Evolutionary conservation across 768 basidiomycete genomes (phyloP).

Genomic region (Russula vinacea): DNA sequence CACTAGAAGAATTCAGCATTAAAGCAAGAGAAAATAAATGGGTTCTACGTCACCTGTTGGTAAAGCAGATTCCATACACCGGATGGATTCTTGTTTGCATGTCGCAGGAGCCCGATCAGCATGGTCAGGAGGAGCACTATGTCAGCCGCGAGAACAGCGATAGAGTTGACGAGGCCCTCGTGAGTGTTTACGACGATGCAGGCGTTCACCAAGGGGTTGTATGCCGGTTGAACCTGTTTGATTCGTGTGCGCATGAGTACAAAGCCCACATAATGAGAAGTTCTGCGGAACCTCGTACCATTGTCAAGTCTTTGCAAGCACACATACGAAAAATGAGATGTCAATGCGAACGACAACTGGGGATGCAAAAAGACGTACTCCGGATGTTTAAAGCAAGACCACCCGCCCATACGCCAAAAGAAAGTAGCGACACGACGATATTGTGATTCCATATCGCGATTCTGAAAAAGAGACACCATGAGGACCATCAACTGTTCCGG

Average conservation of each 20-base stretch:
- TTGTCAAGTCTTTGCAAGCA: constrained; percentile 7
- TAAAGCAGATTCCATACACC: constrained; percentile 20
- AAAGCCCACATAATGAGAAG: neutral
- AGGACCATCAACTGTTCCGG: neutral
- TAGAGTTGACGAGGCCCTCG: neutral
- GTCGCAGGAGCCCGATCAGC: constrained; percentile 11
- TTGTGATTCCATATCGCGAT: constrained; percentile 14
- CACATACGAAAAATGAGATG: neutral
- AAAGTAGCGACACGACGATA: neutral
- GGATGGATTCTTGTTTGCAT: neutral
- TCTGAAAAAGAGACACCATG: neutral
- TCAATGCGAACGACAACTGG: neutral
- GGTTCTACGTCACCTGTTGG: constrained; percentile 13
- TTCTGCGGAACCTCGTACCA: neutral
- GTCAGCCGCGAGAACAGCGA: neutral
- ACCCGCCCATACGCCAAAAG: constrained; percentile 1
- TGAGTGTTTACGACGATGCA: neutral
- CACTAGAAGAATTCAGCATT: neutral
- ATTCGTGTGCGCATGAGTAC: neutral
- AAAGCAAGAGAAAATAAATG: neutral
- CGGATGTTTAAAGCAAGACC: constrained; percentile 5
- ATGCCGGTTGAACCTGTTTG: neutral
- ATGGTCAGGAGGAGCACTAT: constrained; percentile 6
- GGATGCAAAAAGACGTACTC: neutral
- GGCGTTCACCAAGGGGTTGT: neutral